Conservation (phyloP, 306 rosid genomes). For the Cicer yamashitae region DNA sequence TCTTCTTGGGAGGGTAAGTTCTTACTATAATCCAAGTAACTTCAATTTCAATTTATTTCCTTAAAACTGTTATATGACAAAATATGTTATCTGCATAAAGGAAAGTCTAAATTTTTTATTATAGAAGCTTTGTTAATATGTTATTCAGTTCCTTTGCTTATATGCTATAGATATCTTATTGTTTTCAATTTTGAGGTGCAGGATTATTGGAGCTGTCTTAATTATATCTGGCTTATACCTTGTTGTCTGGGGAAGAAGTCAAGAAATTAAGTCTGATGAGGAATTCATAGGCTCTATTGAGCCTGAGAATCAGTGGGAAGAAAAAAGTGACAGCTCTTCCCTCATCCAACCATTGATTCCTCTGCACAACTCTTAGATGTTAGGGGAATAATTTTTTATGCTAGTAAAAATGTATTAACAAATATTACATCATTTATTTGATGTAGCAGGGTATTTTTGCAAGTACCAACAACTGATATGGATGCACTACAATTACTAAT, state of each 20-base stretch:
- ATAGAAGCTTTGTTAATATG: not conserved
- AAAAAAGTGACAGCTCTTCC: constrained; percentile 34
- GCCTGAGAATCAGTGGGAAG: constrained; percentile 40
- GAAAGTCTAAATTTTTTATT: not conserved
- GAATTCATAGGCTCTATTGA: constrained; percentile 39
- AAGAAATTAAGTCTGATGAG: constrained; percentile 51
- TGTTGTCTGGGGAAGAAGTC: constrained; percentile 70
- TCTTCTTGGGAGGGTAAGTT: constrained; percentile 74
- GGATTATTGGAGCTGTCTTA: constrained; percentile 62
- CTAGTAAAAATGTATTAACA: constrained; percentile 7
- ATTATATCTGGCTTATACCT: constrained; percentile 59
- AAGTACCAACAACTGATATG: not conserved
- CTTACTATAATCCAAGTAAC: constrained; percentile 17
- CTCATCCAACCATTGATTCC: constrained; percentile 55
- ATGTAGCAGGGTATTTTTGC: constrained; percentile 8
- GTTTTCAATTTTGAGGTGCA: constrained; percentile 48
- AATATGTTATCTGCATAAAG: not conserved
- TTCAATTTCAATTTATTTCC: constrained; percentile 14
- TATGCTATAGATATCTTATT: constrained; percentile 17
- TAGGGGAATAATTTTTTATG: not conserved
- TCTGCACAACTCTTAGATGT: constrained; percentile 23
- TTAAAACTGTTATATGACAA: not conserved
- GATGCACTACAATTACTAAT: not conserved
- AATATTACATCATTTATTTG: constrained; percentile 16
- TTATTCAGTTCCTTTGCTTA: not conserved